Base-by-base conservation (phyloP, 768 basidiomycete genomes). In the Myochromella boudieri region DNA sequence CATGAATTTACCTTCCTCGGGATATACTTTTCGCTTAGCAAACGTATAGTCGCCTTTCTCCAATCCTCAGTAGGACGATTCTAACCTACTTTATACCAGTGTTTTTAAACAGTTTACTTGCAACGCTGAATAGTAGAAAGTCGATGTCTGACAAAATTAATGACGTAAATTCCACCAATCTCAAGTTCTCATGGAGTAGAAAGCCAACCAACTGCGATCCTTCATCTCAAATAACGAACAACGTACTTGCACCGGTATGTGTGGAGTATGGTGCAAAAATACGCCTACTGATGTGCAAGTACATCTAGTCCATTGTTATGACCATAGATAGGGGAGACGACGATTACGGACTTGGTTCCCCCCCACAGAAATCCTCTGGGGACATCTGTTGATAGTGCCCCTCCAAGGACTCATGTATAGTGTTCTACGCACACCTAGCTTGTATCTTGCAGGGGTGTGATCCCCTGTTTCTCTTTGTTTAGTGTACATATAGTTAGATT, bases 11-110 rank as follows among this genome's bases (percentile, higher is more conserved):
- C 70, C n/a, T 75, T 72, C 59, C 63, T 75, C 44, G 72, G 61
- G 3, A 67, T 78, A 39, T 76, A 75, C 52, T 68, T 77, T 47
- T 64, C 62, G 33, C 63, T 77, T 11, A 71, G 71, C 55, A 77
- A 77, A 58, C 44, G 76, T 76, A 26, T 56, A 68, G 51, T 22
- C n/a, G 31, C n/a, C n/a, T 44, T 9, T 32, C 32, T 21, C 3
- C 6, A 26, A 1, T 8, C 46, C 11, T 3, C 33, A 12, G 8
- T 34, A 10, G 0, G 6, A 20, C 8, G 3, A 11, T 33, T 37
- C 9, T 28, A 17, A 48, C 20, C 25, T 11, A 37, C 6, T 36
- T 1, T 11, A 7, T 12, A 26, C 3, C 15, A 68, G 67, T 68
- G 6, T 64, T 59, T 48, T 45, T 68, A 20, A 66, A 68, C 53